Evolutionary conservation across 2,329 filamentous ascomycete genomes (phyloP), one percentile per base, ranked within the genome.

Genomic region (Fusarium lateritium): DNA sequence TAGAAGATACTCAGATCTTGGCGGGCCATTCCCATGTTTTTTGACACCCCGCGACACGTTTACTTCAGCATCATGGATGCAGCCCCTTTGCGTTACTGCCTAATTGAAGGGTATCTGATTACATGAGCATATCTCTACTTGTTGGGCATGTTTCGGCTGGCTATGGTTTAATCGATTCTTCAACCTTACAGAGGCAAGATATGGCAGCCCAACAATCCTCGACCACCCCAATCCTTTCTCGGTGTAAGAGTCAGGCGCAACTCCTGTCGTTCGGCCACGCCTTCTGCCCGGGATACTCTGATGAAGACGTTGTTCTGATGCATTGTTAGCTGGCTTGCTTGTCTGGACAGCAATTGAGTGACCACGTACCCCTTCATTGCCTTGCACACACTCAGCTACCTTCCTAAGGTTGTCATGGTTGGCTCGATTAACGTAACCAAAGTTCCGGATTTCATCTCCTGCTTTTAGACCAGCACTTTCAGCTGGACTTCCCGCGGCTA

Each of bases 121-220:
- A 52, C 33, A 14, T 44, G 39, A 45, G 36, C 31, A 53, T 44
- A 33, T 33, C 40, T 24, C 42, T 31, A 24, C 21, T 14, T 42
- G 39, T 42, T 24, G 40, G 40, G 21, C 38, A 22, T n/a, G 17
- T 28, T 44, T 17, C 39, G 47, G 34, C 39, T 31, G 55, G 34
- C 17, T 31, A 44, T 49, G 8, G 21, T 31, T 22, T 49, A 43
- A 60, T 47, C n/a, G 26, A 31, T n/a, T 47, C 17, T 36, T 24
- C 53, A 42, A 33, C 19, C 21, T 55, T 83, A 97, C 58, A 97
- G 72, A 26, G 93, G 94, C 70, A 97, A 81, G 68, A 98, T 88
- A 82, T 98, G 94, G 79, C 95, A 99, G 56, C 95, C 95, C 74
- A 99, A 82, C 78, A 97, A 83, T 14, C 95, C 96, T 79, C 94